A percentile compares a stretch with the other conserved stretches of the same genome.
Evolutionary conservation across 1,139 yeast genomes (phyloP).

Genomic region (Spencermartinsiella ligniputridi): DNA sequence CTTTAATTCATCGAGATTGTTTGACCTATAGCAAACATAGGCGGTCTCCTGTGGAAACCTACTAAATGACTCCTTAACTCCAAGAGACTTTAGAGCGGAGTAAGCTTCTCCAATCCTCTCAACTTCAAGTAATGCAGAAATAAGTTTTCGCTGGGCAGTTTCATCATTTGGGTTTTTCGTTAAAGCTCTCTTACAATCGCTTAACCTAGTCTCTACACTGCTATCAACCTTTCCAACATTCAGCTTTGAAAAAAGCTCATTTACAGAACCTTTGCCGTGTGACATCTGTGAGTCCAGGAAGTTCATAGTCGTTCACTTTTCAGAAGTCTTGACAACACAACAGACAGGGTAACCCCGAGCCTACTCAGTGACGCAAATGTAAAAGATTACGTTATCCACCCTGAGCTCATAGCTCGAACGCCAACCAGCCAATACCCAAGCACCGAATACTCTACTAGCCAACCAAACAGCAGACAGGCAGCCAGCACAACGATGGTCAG

Average conservation of each 20-base stretch:
- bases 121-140: neutral
- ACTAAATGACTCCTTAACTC: neutral
- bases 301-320: too few species aligned
- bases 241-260: neutral
- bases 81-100: neutral
- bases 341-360: too few species aligned
- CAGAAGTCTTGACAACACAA: too few species aligned
- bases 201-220: neutral
- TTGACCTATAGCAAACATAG: conserved; percentile 67
- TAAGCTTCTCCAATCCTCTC: neutral
- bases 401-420: too few species aligned
- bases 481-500: too few species aligned
- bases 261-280: neutral
- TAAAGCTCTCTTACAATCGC: neutral
- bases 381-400: too few species aligned
- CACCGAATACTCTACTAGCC: too few species aligned
- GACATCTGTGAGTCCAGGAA: too few species aligned
- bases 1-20: conserved; percentile 42
- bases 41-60: conserved; percentile 48
- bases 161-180: neutral
- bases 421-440: too few species aligned
- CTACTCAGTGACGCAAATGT: too few species aligned
- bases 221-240: neutral
- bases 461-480: too few species aligned
- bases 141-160: neutral